Evolutionary conservation across 495 filamentous ascomycete genomes (phyloP).

Genomic region (Penicillium silybi): DNA sequence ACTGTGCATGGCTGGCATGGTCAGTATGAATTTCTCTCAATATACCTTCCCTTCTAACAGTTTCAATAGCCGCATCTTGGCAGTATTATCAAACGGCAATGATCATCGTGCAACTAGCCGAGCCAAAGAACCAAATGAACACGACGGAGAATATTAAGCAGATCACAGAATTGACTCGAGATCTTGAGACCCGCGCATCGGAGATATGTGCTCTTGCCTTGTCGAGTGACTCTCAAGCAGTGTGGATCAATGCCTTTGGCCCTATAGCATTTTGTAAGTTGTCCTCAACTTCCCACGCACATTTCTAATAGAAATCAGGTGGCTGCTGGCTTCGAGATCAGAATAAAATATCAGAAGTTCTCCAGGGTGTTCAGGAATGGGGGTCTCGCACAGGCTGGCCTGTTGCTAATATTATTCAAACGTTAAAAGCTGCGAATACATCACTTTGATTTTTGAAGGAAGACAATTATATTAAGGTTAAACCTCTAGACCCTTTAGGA

Average conservation of each 20-base stretch:
- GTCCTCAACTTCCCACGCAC: neutral
- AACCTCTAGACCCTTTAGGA: no score
- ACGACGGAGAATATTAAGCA: constrained; percentile 8
- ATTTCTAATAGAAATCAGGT: constrained; percentile 6
- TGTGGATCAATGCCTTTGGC: constrained; percentile 36
- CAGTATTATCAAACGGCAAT: constrained; percentile 31
- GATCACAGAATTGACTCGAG: constrained; percentile 5
- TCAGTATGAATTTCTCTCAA: constrained; percentile 1
- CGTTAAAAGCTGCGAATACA: neutral
- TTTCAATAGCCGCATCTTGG: constrained; percentile 15
- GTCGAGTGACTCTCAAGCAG: constrained; percentile 29
- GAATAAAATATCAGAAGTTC: neutral
- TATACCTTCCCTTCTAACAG: neutral
- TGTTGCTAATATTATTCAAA: neutral
- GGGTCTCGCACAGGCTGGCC: constrained; percentile 7
- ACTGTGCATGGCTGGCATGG: constrained; percentile 27
- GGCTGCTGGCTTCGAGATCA: constrained; percentile 15
- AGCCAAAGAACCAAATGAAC: constrained; percentile 1
- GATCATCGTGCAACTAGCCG: constrained; percentile 16
- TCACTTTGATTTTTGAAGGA: no score
- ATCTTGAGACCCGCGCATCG: constrained; percentile 21
- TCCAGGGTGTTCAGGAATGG: constrained; percentile 4
- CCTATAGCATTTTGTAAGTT: constrained; percentile 37
- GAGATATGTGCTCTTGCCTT: constrained; percentile 31
- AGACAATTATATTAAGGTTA: no score